Evolutionary conservation across 345 rosid genomes (phyloP).

Genomic region (Aquilaria yunnanensis): DNA sequence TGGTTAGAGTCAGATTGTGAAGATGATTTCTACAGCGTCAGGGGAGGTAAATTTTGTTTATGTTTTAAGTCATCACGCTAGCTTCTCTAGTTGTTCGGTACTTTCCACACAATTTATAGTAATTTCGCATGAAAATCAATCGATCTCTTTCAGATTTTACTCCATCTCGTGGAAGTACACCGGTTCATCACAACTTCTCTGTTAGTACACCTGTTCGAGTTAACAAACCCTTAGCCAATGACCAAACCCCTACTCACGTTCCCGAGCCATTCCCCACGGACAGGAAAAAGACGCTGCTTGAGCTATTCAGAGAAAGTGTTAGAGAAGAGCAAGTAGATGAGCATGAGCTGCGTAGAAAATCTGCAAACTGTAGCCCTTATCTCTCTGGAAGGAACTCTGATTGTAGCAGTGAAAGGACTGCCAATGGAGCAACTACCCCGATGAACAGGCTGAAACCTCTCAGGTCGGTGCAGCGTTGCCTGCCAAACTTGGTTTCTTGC

Average conservation of each 20-base stretch:
- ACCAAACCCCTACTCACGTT: constrained; percentile 28
- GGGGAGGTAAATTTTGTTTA: constrained; percentile 52
- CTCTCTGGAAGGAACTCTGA: constrained; percentile 48
- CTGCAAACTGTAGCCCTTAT: constrained; percentile 41
- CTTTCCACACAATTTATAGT: background rate
- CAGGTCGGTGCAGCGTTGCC: constrained; percentile 54
- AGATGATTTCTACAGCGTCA: constrained; percentile 88
- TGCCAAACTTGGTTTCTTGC: constrained; percentile 63
- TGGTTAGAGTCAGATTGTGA: constrained; percentile 89
- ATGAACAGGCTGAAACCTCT: constrained; percentile 35
- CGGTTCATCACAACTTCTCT: constrained; percentile 54
- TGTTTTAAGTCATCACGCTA: background rate
- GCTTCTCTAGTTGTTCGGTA: background rate
- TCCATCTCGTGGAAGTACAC: constrained; percentile 84
- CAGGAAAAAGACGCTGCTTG: constrained; percentile 71
- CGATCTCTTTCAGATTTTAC: constrained; percentile 61
- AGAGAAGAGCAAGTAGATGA: constrained; percentile 34
- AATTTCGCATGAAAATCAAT: too few relatives aligned
- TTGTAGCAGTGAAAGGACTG: constrained; percentile 41
- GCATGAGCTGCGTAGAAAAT: constrained; percentile 26
- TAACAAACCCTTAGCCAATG: constrained; percentile 21
- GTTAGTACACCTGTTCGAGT: constrained; percentile 30
- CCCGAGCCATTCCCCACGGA: constrained; percentile 37
- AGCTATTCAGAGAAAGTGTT: constrained; percentile 62
- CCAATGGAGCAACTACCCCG: constrained; percentile 27